Percentiles rank a stretch among this genome's conserved stretches.
Conservation (phyloP, 202 grass and related monocot genomes). For the Miscanthus sacchariflorus region DNA sequence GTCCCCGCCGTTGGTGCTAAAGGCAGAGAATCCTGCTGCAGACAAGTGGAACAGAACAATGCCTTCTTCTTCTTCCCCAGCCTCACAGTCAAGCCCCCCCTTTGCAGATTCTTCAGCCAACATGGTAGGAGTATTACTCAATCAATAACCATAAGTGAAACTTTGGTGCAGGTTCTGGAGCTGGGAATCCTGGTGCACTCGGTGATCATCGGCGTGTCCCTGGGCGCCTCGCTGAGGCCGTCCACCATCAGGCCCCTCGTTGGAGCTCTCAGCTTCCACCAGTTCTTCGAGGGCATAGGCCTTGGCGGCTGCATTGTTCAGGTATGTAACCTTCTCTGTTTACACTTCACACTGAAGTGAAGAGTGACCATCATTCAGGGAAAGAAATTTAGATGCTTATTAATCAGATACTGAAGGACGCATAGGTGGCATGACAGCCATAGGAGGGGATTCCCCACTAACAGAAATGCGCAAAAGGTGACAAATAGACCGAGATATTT, state of each 20-base stretch:
- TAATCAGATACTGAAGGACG: slow-evolving; percentile 15
- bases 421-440: slow-evolving; percentile 7
- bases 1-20: not conserved
- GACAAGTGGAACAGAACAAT: slow-evolving; percentile 40
- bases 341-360: not conserved
- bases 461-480: not conserved
- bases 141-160: not conserved
- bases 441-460: slow-evolving; percentile 22
- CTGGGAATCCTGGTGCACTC: slow-evolving; percentile 90
- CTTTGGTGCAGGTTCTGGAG: slow-evolving; percentile 69
- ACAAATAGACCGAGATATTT: slow-evolving; percentile 36
- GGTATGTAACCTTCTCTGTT: slow-evolving; percentile 30
- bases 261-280: slow-evolving; percentile 90
- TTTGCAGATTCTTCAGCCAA: slow-evolving; percentile 40
- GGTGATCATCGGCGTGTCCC: slow-evolving; percentile 83
- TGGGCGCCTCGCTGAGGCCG: slow-evolving; percentile 66
- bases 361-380: not conserved
- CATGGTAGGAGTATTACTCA: not conserved
- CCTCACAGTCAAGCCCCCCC: slow-evolving; percentile 20
- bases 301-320: slow-evolving; percentile 93
- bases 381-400: slow-evolving; percentile 29
- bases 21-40: slow-evolving; percentile 25
- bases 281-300: slow-evolving; percentile 91
- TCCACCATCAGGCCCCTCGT: slow-evolving; percentile 81
- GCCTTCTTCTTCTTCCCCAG: not conserved